Evolutionary conservation across 441 rosid species (phyloP).

Genomic region (Populus hybrid): DNA sequence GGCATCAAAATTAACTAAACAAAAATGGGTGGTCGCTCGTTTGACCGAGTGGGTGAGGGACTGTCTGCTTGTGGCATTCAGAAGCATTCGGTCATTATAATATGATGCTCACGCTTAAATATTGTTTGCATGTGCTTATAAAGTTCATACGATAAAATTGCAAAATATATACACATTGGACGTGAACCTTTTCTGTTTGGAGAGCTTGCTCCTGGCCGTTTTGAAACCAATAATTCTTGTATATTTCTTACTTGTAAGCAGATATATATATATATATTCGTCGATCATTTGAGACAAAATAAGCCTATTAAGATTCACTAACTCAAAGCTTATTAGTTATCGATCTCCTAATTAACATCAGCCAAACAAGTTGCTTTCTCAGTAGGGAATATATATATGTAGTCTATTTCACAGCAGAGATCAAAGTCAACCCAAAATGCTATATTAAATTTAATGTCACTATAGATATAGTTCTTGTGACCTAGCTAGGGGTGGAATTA

Average conservation of each 20-base stretch:
- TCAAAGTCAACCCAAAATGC: not conserved
- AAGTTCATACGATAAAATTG: too few species aligned
- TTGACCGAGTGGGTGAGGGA: not conserved
- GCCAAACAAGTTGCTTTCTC: not conserved
- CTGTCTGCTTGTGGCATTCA: not conserved
- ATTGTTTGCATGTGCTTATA: not conserved
- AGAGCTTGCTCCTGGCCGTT: not conserved
- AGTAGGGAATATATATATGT: not conserved
- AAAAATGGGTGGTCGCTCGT: not conserved
- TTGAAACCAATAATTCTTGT: not conserved
- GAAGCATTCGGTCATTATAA: not conserved
- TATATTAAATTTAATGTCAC: not conserved
- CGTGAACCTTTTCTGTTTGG: conserved; percentile 3
- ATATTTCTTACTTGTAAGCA: not conserved
- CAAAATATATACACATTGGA: too few species aligned
- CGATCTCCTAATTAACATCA: not conserved
- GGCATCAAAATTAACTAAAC: not conserved
- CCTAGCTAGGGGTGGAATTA: not conserved
- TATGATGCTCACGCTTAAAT: not conserved
- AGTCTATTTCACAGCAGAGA: not conserved
- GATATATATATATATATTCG: not conserved
- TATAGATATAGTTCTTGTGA: not conserved
- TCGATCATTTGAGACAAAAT: not conserved
- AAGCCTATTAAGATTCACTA: not conserved
- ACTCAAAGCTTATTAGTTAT: not conserved